A percentile compares a stretch with the other conserved stretches of the same genome.
Evolutionary conservation across 768 basidiomycete species (phyloP).

Genomic region (Macrocybe gigantea): DNA sequence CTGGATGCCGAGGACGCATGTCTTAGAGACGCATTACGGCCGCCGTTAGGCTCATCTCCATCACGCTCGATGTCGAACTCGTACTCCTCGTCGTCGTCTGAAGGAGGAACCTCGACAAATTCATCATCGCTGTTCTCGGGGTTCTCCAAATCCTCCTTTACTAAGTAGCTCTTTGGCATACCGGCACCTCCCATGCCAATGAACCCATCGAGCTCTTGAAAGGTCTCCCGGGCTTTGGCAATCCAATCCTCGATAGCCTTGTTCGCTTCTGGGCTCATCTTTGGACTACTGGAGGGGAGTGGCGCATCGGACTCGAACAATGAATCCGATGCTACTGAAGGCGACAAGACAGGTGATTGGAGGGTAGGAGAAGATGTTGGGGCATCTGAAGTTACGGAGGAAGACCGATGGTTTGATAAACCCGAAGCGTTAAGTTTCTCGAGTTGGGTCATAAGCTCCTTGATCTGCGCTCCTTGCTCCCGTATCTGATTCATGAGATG

Average conservation of each 20-base stretch:
- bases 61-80: slow-evolving; percentile 37
- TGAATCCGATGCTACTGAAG: slow-evolving; percentile 22
- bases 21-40: slow-evolving; percentile 13
- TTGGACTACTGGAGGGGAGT: slow-evolving; percentile 5
- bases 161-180: slow-evolving; percentile 44
- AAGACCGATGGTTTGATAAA: slow-evolving; percentile 10
- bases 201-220: slow-evolving; percentile 62
- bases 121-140: slow-evolving; percentile 34
- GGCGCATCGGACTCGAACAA: slow-evolving; percentile 21
- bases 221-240: slow-evolving; percentile 60
- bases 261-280: slow-evolving; percentile 31
- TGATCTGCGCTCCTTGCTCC: slow-evolving; percentile 67
- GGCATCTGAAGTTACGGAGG: slow-evolving; percentile 17
- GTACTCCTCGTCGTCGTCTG: slow-evolving; percentile 26
- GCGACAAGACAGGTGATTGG: slow-evolving; percentile 32
- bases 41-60: slow-evolving; percentile 28
- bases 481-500: slow-evolving; percentile 73
- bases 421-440: slow-evolving; percentile 33
- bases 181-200: slow-evolving; percentile 57
- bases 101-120: slow-evolving; percentile 24
- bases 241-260: slow-evolving; percentile 76
- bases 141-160: slow-evolving; percentile 42
- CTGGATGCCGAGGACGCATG: slow-evolving; percentile 35
- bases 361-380: slow-evolving; percentile 20
- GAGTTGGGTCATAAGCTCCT: slow-evolving; percentile 64